Conservation (phyloP, 352 stramenopile species). For the Globisporangium nunn region DNA sequence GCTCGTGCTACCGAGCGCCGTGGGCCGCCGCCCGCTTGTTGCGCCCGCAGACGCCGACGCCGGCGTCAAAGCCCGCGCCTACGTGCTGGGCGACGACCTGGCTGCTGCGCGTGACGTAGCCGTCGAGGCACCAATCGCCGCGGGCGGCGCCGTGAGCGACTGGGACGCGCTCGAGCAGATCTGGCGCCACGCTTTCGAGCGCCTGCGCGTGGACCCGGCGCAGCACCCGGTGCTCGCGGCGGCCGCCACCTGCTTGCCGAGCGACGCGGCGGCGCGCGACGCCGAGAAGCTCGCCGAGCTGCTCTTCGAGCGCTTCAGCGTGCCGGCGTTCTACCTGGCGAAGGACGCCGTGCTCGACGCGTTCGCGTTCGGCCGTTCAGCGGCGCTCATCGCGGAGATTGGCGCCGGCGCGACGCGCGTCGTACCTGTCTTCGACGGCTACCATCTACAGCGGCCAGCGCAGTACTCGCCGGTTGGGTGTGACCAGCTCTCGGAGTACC, state of each 20-base stretch:
- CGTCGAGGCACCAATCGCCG: constrained; percentile 47
- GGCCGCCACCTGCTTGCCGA: constrained; percentile 65
- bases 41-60: background rate
- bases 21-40: constrained; percentile 22
- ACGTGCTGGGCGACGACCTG: constrained; percentile 42
- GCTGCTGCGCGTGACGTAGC: constrained; percentile 48
- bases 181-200: constrained; percentile 71
- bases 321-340: constrained; percentile 87
- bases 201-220: constrained; percentile 54
- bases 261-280: constrained; percentile 47
- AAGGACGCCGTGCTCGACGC: constrained; percentile 87
- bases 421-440: constrained; percentile 89
- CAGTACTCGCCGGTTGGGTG: constrained; percentile 73
- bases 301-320: constrained; percentile 90
- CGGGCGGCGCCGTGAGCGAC: constrained; percentile 44
- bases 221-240: constrained; percentile 78
- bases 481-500: constrained; percentile 62
- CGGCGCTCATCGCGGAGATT: constrained; percentile 86
- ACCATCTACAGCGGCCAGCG: constrained; percentile 68
- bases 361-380: constrained; percentile 86
- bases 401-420: constrained; percentile 80
- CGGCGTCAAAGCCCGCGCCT: constrained; percentile 3
- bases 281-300: constrained; percentile 83
- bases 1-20: constrained; percentile 73
- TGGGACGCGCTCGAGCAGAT: constrained; percentile 86